These are phyloP conservation scores for Diaporthe destruens DNA, from an alignment of 2,329 filamentous ascomycete genomes.

Conservation along the genomic window DNA sequence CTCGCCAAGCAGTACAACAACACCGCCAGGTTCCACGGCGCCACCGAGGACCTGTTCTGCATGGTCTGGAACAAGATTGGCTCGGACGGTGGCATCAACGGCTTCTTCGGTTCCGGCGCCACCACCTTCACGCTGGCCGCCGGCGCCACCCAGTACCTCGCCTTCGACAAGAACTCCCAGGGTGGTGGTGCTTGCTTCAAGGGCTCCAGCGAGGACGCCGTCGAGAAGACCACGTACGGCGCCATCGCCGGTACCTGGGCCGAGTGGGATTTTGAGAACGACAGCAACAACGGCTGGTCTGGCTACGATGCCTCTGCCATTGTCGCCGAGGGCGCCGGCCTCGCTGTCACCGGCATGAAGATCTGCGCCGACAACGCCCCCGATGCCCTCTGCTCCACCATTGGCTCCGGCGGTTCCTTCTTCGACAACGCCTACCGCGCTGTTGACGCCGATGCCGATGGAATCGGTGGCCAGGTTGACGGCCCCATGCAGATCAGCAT, in stretches of 20 bases:
- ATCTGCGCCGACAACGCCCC: constrained; percentile 54
- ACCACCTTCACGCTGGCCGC: constrained; percentile 57
- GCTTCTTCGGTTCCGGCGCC: constrained; percentile 59
- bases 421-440: constrained; percentile 51
- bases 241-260: constrained; percentile 61
- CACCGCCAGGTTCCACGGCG: constrained; percentile 44
- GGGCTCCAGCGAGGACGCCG: constrained; percentile 46
- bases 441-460: constrained; percentile 51
- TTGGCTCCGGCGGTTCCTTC: constrained; percentile 48
- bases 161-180: constrained; percentile 61
- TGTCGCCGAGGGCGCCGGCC: constrained; percentile 53
- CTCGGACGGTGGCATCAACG: constrained; percentile 56
- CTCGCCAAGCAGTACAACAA: constrained; percentile 55
- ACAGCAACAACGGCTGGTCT: constrained; percentile 61
- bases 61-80: constrained; percentile 67
- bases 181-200: constrained; percentile 60
- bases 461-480: constrained; percentile 46
- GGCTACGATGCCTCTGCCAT: constrained; percentile 65
- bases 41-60: constrained; percentile 51
- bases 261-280: constrained; percentile 63
- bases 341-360: constrained; percentile 54
- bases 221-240: constrained; percentile 52
- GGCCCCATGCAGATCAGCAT: constrained; percentile 40
- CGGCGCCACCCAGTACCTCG: constrained; percentile 56
- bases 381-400: constrained; percentile 49